Conservation (phyloP, 306 rosid species). For the Casuarina cunninghamiana region DNA sequence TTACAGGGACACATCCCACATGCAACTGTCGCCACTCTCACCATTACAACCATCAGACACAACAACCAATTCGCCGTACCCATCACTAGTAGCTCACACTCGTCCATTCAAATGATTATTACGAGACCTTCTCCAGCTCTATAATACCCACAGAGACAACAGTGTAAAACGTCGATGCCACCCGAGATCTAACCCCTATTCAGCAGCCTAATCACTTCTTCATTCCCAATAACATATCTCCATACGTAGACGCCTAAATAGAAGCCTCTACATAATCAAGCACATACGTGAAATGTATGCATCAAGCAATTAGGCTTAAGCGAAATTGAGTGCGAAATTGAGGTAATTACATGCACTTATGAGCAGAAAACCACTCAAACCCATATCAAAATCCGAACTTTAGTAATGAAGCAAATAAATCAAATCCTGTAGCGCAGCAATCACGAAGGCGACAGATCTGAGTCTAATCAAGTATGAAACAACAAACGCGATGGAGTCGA, state of each 20-base stretch:
- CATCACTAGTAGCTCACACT: neutral
- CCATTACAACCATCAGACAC: neutral
- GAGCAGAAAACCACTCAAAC: neutral
- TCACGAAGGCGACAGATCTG: constrained; percentile 40
- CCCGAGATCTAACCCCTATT: constrained; percentile 29
- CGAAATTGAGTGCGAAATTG: neutral
- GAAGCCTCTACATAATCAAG: neutral
- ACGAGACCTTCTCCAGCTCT: neutral
- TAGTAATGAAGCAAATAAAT: neutral
- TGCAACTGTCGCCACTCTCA: neutral
- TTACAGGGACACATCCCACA: neutral
- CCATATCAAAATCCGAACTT: constrained; percentile 12
- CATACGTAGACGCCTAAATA: neutral
- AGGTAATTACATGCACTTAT: neutral
- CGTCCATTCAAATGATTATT: neutral
- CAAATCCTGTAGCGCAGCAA: constrained; percentile 17
- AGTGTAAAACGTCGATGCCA: constrained; percentile 7
- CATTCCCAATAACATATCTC: neutral
- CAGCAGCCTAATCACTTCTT: neutral
- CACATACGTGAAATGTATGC: neutral
- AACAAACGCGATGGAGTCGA: neutral
- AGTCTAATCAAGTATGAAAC: constrained; percentile 22
- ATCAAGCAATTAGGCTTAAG: neutral
- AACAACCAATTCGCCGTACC: neutral
- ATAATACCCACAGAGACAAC: constrained; percentile 9